Percentiles rank a stretch among this genome's conserved stretches.
These are phyloP conservation scores for Vanderwaltozyma verrucispora DNA, from an alignment of 805 yeast genomes.

Conservation along the genomic window DNA sequence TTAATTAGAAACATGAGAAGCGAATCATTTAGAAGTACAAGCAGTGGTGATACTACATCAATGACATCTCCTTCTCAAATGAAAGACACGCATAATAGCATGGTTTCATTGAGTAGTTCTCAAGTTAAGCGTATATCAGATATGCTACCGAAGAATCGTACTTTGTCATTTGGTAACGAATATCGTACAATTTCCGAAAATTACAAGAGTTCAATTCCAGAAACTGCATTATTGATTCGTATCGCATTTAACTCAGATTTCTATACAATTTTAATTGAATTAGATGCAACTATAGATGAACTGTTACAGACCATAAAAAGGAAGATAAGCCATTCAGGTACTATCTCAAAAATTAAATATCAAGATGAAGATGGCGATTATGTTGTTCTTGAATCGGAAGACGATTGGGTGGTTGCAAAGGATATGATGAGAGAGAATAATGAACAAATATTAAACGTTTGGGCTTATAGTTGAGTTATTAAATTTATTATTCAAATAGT, in stretches of 20 bases:
- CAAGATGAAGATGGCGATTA: conserved; percentile 94
- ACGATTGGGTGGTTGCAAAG: conserved; percentile 79
- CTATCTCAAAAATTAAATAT: conserved; percentile 51
- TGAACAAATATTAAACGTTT: conserved; percentile 37
- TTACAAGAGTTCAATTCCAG: conserved; percentile 31
- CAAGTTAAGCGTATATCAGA: conserved; percentile 23
- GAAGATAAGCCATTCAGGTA: conserved; percentile 46
- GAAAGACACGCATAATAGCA: conserved; percentile 19
- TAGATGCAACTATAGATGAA: conserved; percentile 39
- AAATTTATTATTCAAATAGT: not conserved
- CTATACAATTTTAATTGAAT: conserved; percentile 55
- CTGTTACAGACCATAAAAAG: conserved; percentile 48
- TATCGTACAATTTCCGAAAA: conserved; percentile 33
- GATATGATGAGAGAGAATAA: conserved; percentile 50
- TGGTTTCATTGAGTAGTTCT: conserved; percentile 16
- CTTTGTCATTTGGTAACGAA: conserved; percentile 22
- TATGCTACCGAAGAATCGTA: conserved; percentile 17
- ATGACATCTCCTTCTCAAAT: conserved; percentile 5
- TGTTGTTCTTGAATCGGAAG: conserved; percentile 74
- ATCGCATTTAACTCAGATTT: conserved; percentile 38
- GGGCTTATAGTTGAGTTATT: conserved; percentile 28
- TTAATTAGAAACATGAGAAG: conserved; percentile 25
- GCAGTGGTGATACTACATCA: conserved; percentile 22
- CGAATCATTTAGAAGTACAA: conserved; percentile 23
- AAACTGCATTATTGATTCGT: conserved; percentile 31